phyloP scores from a whole-genome alignment of 2,329 filamentous ascomycete genomes.

The Rugonectria rugulosa region DNA sequence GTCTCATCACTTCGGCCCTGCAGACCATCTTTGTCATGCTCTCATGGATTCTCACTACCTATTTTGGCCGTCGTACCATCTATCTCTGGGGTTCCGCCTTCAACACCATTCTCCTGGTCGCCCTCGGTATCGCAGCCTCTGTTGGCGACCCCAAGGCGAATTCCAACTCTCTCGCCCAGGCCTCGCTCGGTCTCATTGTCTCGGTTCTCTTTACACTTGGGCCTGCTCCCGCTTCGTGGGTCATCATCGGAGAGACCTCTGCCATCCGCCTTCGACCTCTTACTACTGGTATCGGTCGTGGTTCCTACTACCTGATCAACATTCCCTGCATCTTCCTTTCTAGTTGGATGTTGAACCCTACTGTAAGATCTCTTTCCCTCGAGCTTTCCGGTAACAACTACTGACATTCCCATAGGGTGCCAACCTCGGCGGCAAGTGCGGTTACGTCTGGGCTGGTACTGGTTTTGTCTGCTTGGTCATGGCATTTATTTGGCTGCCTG shows the following conservation, averaged over 20 bases:
- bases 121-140: conserved; percentile 67
- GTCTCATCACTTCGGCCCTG: conserved; percentile 70
- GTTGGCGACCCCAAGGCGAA: conserved; percentile 49
- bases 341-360: conserved; percentile 67
- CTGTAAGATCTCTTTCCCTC: conserved; percentile 40
- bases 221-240: conserved; percentile 70
- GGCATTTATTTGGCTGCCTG: conserved; percentile 58
- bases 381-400: not conserved
- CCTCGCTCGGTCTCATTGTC: conserved; percentile 69
- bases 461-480: conserved; percentile 61
- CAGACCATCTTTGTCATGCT: conserved; percentile 69
- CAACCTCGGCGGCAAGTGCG: conserved; percentile 62
- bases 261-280: conserved; percentile 69
- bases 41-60: conserved; percentile 72
- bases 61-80: conserved; percentile 69
- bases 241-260: conserved; percentile 73
- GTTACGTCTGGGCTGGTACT: conserved; percentile 67
- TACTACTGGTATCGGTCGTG: conserved; percentile 72
- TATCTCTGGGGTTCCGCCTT: conserved; percentile 67
- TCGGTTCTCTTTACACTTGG: conserved; percentile 70
- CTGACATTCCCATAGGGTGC: conserved; percentile 45
- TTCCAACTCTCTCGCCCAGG: conserved; percentile 61
- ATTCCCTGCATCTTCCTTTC: conserved; percentile 72
- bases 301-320: conserved; percentile 68
- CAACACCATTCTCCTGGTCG: conserved; percentile 62